phyloP scores from a whole-genome alignment of 257 asterid species.

The Anisodus tanguticus region DNA sequence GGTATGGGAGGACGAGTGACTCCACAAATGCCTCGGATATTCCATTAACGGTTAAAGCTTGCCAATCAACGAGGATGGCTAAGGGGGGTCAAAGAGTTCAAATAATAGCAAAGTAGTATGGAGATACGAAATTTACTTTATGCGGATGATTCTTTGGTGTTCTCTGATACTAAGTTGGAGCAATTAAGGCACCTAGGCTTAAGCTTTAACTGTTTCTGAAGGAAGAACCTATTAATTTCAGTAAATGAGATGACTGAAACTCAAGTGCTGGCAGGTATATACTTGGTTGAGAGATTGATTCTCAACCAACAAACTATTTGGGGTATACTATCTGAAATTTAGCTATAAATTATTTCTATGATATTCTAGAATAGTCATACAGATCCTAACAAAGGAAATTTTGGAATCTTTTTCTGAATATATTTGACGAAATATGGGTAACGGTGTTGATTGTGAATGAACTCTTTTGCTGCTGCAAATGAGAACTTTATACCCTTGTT shows the following conservation, averaged over 20 bases:
- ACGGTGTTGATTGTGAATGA: neutral
- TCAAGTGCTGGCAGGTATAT: neutral
- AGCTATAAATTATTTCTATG: neutral
- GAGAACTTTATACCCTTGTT: constrained; percentile 1
- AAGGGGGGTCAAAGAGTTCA: neutral
- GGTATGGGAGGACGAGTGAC: too few relatives aligned
- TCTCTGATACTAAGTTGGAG: constrained; percentile 4
- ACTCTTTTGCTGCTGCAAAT: constrained; percentile 18
- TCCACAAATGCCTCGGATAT: too few relatives aligned
- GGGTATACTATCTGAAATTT: neutral
- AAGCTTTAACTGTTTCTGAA: neutral
- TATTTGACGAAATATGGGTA: constrained; percentile 2
- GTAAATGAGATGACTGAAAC: neutral
- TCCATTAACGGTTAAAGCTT: neutral
- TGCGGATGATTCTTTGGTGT: neutral
- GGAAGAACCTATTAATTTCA: neutral
- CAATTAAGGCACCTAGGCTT: neutral
- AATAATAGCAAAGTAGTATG: neutral
- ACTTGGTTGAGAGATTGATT: constrained; percentile 21
- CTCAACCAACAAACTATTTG: neutral
- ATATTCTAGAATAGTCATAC: neutral
- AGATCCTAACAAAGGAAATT: neutral
- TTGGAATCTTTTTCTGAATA: neutral
- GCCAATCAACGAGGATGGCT: neutral
- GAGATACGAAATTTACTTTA: neutral